Evolutionary conservation across 208 protist species (phyloP), one percentile per base, ranked within the genome.

Genomic region (Leishmania martiniquensis): DNA sequence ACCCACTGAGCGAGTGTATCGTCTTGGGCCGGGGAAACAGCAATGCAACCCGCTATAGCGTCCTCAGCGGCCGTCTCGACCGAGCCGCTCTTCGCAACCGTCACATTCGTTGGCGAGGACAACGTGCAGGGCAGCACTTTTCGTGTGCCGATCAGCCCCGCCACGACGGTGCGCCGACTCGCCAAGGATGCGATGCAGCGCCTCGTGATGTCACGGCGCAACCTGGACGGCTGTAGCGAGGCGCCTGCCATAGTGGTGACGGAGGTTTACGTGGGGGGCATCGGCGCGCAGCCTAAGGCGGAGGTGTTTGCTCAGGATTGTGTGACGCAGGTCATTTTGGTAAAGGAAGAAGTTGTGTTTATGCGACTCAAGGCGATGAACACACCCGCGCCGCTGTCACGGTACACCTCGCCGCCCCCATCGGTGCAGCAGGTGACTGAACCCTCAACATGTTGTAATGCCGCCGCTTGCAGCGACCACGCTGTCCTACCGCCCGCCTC

Each of bases 111-210:
- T 9, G 63, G 84, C 22, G 81, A 85, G 49, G 82, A 93, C 59
- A 81, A 70, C 57, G 67, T 70, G 25, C 76, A 55, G 15, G 82
- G 76, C 29, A 81, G 62, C 73, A 93, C 90, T 13, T 89, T 95
- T 62, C 90, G 93, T 42, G 93, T 97, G 10, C 93, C 93, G 5
- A 89, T 97, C 34, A 80, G 39, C n/a, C 63, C 82, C 45, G 78
- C 87, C 57, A 94, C 90, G 4, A 93, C 93, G 6, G 89, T 97
- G 63, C 84, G 89, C 4, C 89, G 87, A 12, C 88, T 97, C 13
- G 93, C 91, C 4, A 97, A 97, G 82, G 87, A 94, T 39, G 87
- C 91, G 12, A 93, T 97, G 90, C 87, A 87, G 70, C 91, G 93
- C 2, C 87, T 95, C 12, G 82, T 95, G 55, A 59, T 87, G 44